Evolutionary conservation across 805 yeast genomes (phyloP), one percentile per base, ranked within the genome.

Genomic region (Ogataea henricii): DNA sequence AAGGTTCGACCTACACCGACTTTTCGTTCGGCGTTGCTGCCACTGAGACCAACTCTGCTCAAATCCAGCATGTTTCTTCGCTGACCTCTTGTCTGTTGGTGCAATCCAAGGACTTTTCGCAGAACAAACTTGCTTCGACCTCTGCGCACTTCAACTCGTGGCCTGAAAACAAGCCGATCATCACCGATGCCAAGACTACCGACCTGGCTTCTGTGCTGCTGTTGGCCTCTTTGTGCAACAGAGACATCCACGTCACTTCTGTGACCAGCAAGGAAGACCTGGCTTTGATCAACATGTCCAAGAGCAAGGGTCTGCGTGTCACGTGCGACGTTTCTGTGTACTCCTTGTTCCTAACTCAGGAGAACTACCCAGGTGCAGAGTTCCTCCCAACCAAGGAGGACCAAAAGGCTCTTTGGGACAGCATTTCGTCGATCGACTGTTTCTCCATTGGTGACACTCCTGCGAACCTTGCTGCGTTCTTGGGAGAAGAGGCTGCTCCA

Each of bases 141-240:
- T 81, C 96, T 22, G 76, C 85, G 25, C 95, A 88, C 59, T 82
- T 90, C 60, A 82, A 84, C 53, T 72, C 81, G 29, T 91, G 97
- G 97, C 96, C 96, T 45, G 74, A 77, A 43, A 69, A 69, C 60
- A 90, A 89, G 72, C 92, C 94, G 50, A 85, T 92, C 51, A 78
- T 91, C 54, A 89, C 97, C 35, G 97, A 92, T 69, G 97, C 98
- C 42, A 83, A 81, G 66, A 84, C 92, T 21, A 87, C 97, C 33
- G 92, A 89, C 62, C 76, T 92, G 62, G 98, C 98, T n/a, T 87
- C 96, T 3, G 85, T 91, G 38, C 73, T 92, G 65, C 78, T 92
- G 62, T 75, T 92, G 70, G 96, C 97, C 37, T 87, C 96, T 22
- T 78, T 92, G 64, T 90, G 88, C 75, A 79, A 74, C 70, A 81